Base-by-base conservation (phyloP, 106 monocot species). In the Apostasia ramifera region DNA sequence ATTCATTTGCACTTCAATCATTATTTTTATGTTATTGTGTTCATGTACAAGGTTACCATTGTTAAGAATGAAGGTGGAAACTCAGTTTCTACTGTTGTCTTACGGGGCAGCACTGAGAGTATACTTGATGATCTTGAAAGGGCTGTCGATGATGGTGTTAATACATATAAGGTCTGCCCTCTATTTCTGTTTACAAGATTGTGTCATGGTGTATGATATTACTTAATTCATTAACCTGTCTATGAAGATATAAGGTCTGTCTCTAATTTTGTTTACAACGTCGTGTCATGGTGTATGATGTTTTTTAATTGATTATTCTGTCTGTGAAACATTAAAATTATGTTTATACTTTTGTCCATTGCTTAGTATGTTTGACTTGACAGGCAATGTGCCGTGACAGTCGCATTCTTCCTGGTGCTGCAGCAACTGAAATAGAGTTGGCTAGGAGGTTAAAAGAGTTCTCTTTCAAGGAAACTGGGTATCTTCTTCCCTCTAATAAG, bases 61-160 rank as follows among this genome's bases (percentile, higher is more conserved):
- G 92, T 92, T 56, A 98, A 98, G 67, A 98, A 93, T 80, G 97
- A 92, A 69, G 97, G 87, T 76, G 97, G 97, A 56, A 98, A 98
- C 61, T 93, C 87, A 44, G 92, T 98, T 63, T 51, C 92, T 39
- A 93, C 97, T 13, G 70, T 98, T 43, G 85, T 98, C 68, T 80
- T 98, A 71, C 82, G 97, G 55, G 92, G 90, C 10, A 98, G 97
- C 61, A 98, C 97, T 60, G 97, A 98, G 41, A 93, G 97, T 78
- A 93, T 98, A 72, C 66, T 98, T 47, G 97, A 98, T 81, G 92
- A 98, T 65, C 89, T 98, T 74, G 97, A 98, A 74, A 87, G 97
- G 79, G 97, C 97, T 37, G 87, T 98, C 73, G 97, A 98, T 80
- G 97, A 98, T 80, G 97, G 97, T 78, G 97, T 98, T 57, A 98